Base-by-base conservation (phyloP, 192 early-diverging fungal species). In the Geranomyces variabilis region DNA sequence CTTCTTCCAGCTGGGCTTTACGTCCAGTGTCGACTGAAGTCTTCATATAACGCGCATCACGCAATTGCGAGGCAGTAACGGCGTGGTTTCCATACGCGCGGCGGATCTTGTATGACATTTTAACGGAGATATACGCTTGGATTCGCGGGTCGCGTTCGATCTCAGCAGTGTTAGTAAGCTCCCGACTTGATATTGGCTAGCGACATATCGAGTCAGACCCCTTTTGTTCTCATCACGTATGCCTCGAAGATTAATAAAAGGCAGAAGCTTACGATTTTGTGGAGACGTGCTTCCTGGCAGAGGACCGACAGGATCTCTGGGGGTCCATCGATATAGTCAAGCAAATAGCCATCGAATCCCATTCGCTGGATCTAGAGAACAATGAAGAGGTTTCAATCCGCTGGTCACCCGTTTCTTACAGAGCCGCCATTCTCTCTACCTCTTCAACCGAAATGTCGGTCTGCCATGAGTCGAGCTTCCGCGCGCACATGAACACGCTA, bases 291-390 rank as follows among this genome's bases (percentile, higher is more conserved):
- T 58, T 83, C 75, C 33, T 83, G 66, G 66, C 93, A 93, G 24
- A 96, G 66, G 13, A 87, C 84, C 0, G 80, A 81, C 33, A 92
- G 63, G 3, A 96, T 77, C 3, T 84, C 73, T 0, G 79, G 77
- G 8, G 91, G 91, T 0, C 88, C 93, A 15, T 93, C 90, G 3
- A 98, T 46, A 44, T 89, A 82, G 75, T 96, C 90, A 33, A 91
- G 76, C 15, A 90, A 64, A 64, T 88, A 93, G 31, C 90, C 84
- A 41, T 92, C 91, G 66, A 98, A 91, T 1, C 93, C 93, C 33
- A 87, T 75, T 1, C 57, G 29, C 10, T 62, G 55, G 8, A 96
- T 51, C 74, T 90, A 71, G n/a, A 24, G 10, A 22, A 24, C 17
- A 24, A 19, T 41, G 10, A 41, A 41, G 10, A 41, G 10, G 36